Evolutionary conservation across 495 filamentous ascomycete species (phyloP).

Genomic region (Hapsidospora chrysogenum): DNA sequence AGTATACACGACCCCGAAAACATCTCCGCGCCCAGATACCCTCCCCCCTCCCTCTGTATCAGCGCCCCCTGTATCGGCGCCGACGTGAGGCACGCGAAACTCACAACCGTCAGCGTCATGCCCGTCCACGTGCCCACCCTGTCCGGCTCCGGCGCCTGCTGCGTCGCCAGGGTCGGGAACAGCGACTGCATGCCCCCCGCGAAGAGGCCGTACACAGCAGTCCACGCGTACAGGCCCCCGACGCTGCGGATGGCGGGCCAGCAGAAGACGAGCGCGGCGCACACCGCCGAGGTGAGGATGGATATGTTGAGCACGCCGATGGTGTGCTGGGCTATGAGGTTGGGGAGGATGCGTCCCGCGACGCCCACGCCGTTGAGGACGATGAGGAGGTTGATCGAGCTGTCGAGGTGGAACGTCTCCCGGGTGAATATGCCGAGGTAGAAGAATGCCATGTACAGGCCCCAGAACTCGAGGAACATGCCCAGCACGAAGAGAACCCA

Average conservation of each 20-base stretch:
- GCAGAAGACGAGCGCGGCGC: constrained; percentile 17
- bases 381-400: constrained; percentile 27
- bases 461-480: constrained; percentile 29
- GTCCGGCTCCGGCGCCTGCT: neutral
- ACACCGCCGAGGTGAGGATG: constrained; percentile 5
- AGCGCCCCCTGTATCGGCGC: neutral
- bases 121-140: neutral
- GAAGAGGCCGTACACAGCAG: neutral
- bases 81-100: neutral
- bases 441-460: constrained; percentile 17
- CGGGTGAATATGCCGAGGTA: constrained; percentile 10
- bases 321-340: constrained; percentile 21
- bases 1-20: neutral
- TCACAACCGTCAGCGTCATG: neutral
- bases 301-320: constrained; percentile 26
- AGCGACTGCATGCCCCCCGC: constrained; percentile 1
- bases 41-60: neutral
- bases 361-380: constrained; percentile 27
- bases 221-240: constrained; percentile 10
- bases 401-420: constrained; percentile 10
- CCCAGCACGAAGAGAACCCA: constrained; percentile 38
- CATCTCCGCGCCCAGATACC: neutral
- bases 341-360: constrained; percentile 28
- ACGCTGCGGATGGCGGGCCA: constrained; percentile 11
- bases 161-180: neutral